phyloP scores from a whole-genome alignment of 345 rosid genomes.

The Gossypium thurberi region DNA sequence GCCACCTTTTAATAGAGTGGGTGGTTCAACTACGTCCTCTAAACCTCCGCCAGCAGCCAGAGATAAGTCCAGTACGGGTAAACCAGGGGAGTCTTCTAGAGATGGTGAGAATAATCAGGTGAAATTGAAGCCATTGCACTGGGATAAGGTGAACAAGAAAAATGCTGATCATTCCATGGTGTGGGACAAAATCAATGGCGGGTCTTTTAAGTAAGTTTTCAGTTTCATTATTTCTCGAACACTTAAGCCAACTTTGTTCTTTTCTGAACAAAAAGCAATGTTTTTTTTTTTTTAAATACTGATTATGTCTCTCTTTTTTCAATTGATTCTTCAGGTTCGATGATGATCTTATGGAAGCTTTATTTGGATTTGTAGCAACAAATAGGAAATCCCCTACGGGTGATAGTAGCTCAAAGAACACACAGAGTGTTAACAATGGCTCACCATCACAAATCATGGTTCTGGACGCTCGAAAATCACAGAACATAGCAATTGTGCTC shows the following conservation, averaged over 20 bases:
- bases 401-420: slow-evolving; percentile 9
- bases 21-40: slow-evolving; percentile 21
- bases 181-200: slow-evolving; percentile 76
- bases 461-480: slow-evolving; percentile 72
- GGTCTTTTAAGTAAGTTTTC: slow-evolving; percentile 70
- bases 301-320: background rate
- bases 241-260: background rate
- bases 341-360: slow-evolving; percentile 84
- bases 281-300: background rate
- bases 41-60: slow-evolving; percentile 37
- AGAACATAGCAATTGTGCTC: slow-evolving; percentile 72
- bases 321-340: slow-evolving; percentile 47
- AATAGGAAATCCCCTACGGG: slow-evolving; percentile 36
- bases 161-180: slow-evolving; percentile 73
- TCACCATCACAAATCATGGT: slow-evolving; percentile 40
- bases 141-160: slow-evolving; percentile 72
- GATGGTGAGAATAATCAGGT: slow-evolving; percentile 35
- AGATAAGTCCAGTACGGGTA: slow-evolving; percentile 15
- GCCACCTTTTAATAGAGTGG: slow-evolving; percentile 26
- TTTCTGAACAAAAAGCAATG: background rate
- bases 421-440: slow-evolving; percentile 18
- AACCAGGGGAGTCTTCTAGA: slow-evolving; percentile 28
- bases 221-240: background rate
- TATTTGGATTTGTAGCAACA: slow-evolving; percentile 66
- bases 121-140: slow-evolving; percentile 77